Base-by-base conservation (phyloP, 1,284 basidiomycete species). In the Naganishia sp. region DNA sequence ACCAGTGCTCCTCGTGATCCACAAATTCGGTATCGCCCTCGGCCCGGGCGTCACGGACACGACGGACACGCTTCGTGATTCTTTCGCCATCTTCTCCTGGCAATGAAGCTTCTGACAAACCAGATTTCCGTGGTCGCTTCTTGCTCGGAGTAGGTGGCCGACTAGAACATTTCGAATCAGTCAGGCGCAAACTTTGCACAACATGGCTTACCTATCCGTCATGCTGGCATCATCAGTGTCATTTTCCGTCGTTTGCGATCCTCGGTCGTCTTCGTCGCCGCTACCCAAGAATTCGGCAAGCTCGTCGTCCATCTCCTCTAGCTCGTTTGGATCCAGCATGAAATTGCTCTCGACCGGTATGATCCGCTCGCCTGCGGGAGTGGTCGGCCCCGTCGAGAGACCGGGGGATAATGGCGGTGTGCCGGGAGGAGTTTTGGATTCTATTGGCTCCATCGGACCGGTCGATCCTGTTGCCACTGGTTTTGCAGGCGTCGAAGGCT, bases 251-350 rank as follows among this genome's bases (percentile, higher is more conserved):
- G 58, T 55, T 28, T 62, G 57, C 5, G 58, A 60, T 28, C 52
- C 65, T 4, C 51, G 52, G 15, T 66, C 65, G 49, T 66, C 57
- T 23, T 63, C 68, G 21, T 63, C 66, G 11, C 41, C 63, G 35
- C 35, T 39, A 13, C 35, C 35, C 58, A 68, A 49, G 9, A 68
- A 62, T 15, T 68, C 67, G 51, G 65, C 53, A 57, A 68, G 35
- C 11, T 66, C 67, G 21, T 51, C 65, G n/a, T 63, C 63, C 50
- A 55, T 55, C 15, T 64, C 68, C 21, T 67, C 66, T 18, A 66
- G 39, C 9, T 61, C 58, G 6, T 46, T 35, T 15, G 35, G 42
- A 25, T 63, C 53, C 42, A 67, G 42, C 52, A 53, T 54, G 42
- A 63, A 54, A 10, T 63, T 51, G 28, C 43, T 51, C 49, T 55